Evolutionary conservation across 139 green algal species (phyloP).

Genomic region (Micractinium sp.): DNA sequence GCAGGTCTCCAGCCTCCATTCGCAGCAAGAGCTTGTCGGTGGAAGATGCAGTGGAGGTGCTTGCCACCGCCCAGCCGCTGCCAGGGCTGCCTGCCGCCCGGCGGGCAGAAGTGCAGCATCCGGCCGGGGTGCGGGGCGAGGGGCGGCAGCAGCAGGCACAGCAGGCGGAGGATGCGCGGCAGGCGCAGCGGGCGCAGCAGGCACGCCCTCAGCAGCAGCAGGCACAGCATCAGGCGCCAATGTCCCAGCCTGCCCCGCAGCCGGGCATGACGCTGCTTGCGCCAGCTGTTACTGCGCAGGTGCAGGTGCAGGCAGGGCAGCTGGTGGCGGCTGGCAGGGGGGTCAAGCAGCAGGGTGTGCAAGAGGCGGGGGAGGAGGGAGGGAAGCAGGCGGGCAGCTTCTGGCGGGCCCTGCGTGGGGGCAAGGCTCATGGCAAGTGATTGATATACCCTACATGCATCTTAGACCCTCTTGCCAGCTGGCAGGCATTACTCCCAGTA

Average conservation of each 20-base stretch:
- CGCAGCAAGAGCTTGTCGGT: conserved; percentile 13
- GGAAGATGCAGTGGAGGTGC: not conserved
- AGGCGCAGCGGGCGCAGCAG: not conserved
- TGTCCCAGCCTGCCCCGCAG: not conserved
- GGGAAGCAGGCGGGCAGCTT: too few relatives aligned
- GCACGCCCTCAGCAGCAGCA: not conserved
- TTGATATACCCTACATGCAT: too few relatives aligned
- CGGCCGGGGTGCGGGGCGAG: not conserved
- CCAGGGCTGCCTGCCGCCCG: not conserved
- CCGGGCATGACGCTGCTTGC: not conserved
- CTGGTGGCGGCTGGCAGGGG: too few relatives aligned
- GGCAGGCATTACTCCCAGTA: too few relatives aligned
- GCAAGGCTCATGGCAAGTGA: too few relatives aligned
- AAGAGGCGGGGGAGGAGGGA: too few relatives aligned
- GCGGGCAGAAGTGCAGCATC: not conserved
- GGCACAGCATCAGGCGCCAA: not conserved
- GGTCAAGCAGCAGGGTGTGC: too few relatives aligned
- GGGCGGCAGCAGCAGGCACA: not conserved
- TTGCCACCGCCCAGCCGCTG: not conserved
- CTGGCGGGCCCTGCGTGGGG: too few relatives aligned
- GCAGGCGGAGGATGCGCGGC: not conserved
- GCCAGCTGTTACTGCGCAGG: not conserved
- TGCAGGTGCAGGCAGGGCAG: not conserved
- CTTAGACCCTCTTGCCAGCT: too few relatives aligned
- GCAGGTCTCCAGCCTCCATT: not conserved